Conservation (phyloP, 305 asterid species). For the Fraxinus floribunda region DNA sequence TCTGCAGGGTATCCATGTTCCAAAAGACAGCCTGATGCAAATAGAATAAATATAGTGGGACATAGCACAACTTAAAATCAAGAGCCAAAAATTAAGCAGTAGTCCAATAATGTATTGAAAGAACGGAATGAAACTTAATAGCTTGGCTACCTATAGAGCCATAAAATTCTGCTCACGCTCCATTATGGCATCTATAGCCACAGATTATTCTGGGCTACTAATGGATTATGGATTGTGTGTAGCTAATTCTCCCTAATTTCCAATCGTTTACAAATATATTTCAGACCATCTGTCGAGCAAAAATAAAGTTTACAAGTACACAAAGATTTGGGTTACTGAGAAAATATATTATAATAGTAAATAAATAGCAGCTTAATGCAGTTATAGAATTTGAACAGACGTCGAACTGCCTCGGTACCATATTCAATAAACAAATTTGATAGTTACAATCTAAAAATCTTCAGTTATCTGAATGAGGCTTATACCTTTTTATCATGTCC, state of each 20-base stretch:
- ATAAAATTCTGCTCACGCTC: not conserved
- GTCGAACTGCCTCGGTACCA: not conserved
- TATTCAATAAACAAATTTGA: not conserved
- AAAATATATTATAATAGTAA: not conserved
- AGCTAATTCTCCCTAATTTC: not conserved
- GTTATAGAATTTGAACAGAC: not conserved
- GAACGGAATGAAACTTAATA: constrained; percentile 24
- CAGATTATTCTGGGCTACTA: not conserved
- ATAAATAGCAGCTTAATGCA: not conserved
- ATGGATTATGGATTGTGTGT: not conserved
- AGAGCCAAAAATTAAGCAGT: not conserved
- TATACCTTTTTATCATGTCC: constrained; percentile 77
- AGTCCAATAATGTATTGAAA: not conserved
- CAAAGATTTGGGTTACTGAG: not conserved
- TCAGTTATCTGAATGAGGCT: not conserved
- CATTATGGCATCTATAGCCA: not conserved
- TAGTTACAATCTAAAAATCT: not conserved
- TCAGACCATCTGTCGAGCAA: not conserved
- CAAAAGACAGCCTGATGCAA: constrained; percentile 82
- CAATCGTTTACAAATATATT: not conserved
- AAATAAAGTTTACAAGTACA: not conserved
- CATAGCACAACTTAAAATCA: not conserved
- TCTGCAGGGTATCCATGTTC: constrained; percentile 91
- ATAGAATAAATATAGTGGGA: not conserved
- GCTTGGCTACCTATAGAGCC: not conserved